Evolutionary conservation across 1,284 basidiomycete species (phyloP), one percentile per base, ranked within the genome.

Genomic region (Ustilago shanxiensis): DNA sequence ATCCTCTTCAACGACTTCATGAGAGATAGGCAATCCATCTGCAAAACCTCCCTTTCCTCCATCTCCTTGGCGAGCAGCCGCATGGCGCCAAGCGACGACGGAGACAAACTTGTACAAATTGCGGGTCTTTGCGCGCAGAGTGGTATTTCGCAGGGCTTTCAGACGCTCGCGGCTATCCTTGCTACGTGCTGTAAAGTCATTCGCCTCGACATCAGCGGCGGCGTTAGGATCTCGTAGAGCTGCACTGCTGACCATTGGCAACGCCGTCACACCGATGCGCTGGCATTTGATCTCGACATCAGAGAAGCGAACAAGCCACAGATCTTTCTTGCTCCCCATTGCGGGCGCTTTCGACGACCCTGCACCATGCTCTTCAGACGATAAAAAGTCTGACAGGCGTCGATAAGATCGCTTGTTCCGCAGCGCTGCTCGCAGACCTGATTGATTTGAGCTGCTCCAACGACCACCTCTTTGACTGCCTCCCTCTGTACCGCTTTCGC

Each of bases 261-360:
- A 86, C 5, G 91, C 92, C 0, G 96, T 99, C 10, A 92, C 92
- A 11, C 96, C 96, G 1, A 91, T 92, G 59, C 93, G 89, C 83
- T 95, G 94, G 86, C 95, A 98, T 57, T 94, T 90, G 50, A 99
- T 88, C 13, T 95, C 92, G 51, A 99, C 95, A 85, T 99, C 96
- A 62, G 95, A 95, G 88, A 99, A 98, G 14, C 91, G 90, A 0
- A 99, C 93, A 60, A 96, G 89, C 96, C 96, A 99, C 56, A 95
- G 84, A 80, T 98, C 95, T 83, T 92, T 92, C 88, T 86, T 86
- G 60, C 77, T 82, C 4, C 84, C 86, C 72, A 86, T 69, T 5
- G 74, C 54, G 1, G 85, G 86, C 20, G 81, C 77, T 56, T 82
- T 83, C n/a, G 75, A 69, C 2, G 74, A 59, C 13, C 58, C 22